Conservation (phyloP, 306 rosid genomes). For the Glycine soja region DNA sequence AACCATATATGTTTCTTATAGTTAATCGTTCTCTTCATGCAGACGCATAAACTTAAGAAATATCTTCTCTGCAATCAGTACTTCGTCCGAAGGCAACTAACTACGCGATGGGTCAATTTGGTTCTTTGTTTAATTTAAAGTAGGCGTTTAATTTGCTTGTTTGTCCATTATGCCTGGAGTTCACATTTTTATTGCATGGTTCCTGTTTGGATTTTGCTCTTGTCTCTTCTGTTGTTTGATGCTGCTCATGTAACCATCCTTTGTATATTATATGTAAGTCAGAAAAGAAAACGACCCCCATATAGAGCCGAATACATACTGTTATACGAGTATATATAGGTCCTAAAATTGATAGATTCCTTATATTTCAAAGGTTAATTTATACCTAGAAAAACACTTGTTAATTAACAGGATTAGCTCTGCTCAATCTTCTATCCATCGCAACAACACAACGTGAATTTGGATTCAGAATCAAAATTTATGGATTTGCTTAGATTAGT, state of each 20-base stretch:
- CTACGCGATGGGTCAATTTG: neutral
- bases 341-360: neutral
- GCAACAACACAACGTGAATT: neutral
- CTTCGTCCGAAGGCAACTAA: neutral
- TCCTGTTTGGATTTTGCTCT: constrained; percentile 2
- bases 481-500: too few species aligned
- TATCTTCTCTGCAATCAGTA: neutral
- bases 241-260: constrained; percentile 24
- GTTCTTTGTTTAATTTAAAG: neutral
- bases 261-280: neutral
- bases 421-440: neutral
- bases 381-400: neutral
- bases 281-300: neutral
- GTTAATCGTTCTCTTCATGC: neutral
- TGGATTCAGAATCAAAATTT: neutral
- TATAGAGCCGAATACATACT: neutral
- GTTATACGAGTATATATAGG: neutral
- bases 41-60: neutral
- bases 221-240: constrained; percentile 26
- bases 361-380: neutral
- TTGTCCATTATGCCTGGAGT: constrained; percentile 8
- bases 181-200: neutral
- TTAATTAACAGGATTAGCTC: neutral
- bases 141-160: neutral
- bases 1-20: neutral